Percentiles rank a stretch among this genome's conserved stretches.
Evolutionary conservation across 169 alveolate genomes (phyloP).

Genomic region (Babesia ovata): DNA sequence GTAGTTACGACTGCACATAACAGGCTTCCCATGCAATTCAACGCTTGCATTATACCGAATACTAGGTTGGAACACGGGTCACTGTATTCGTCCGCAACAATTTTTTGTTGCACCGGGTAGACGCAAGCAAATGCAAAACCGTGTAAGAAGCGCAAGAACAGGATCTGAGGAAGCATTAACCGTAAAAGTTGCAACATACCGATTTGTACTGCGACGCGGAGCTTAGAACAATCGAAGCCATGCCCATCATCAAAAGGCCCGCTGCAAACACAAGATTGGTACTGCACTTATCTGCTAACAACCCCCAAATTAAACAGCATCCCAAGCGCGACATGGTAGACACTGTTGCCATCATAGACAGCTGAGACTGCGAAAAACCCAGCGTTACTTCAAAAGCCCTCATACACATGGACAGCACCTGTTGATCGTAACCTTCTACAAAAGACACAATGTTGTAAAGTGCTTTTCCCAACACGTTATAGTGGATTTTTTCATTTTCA

Average conservation of each 20-base stretch:
- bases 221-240: conserved; percentile 80
- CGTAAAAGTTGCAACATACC: conserved; percentile 10
- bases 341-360: conserved; percentile 82
- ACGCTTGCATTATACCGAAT: conserved; percentile 38
- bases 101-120: conserved; percentile 34
- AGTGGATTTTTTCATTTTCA: not conserved
- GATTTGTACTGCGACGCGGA: conserved; percentile 17
- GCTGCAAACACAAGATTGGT: conserved; percentile 81
- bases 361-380: conserved; percentile 79
- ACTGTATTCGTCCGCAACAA: conserved; percentile 5
- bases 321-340: conserved; percentile 83
- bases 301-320: conserved; percentile 89
- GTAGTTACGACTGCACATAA: conserved; percentile 31
- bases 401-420: conserved; percentile 45
- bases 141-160: conserved; percentile 36
- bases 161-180: conserved; percentile 13
- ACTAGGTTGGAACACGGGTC: not conserved
- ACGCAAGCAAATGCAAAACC: conserved; percentile 50
- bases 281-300: conserved; percentile 82
- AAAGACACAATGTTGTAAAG: conserved; percentile 10
- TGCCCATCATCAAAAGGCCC: conserved; percentile 85
- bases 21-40: conserved; percentile 39
- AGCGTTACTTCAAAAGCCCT: conserved; percentile 88
- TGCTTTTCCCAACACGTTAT: not conserved
- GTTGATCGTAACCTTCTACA: conserved; percentile 23